These are phyloP conservation scores for Hebeloma cylindrosporum DNA, from an alignment of 768 basidiomycete genomes.

Conservation along the genomic window DNA sequence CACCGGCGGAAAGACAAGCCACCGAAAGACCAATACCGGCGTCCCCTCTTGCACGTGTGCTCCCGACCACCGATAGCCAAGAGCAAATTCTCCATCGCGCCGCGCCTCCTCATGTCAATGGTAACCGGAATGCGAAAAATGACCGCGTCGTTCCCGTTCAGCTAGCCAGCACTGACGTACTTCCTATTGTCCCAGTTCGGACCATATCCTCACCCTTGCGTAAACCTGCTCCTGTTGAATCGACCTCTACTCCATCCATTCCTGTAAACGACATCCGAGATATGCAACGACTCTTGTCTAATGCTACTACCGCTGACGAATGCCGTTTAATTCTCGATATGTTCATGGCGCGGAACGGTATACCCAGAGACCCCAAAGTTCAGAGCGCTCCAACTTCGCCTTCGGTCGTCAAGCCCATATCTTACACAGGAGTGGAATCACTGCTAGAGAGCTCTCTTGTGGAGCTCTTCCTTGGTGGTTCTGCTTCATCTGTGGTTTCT, in stretches of 20 bases:
- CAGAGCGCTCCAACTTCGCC: constrained; percentile 34
- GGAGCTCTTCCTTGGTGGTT: constrained; percentile 33
- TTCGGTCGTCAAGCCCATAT: constrained; percentile 28
- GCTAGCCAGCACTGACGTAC: constrained; percentile 15
- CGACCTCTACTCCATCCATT: constrained; percentile 19
- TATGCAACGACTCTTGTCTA: constrained; percentile 64
- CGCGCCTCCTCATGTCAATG: constrained; percentile 16
- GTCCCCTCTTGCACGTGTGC: constrained; percentile 11
- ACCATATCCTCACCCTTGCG: constrained; percentile 23
- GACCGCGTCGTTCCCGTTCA: constrained; percentile 9
- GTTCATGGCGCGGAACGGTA: constrained; percentile 67
- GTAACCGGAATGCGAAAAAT: constrained; percentile 14
- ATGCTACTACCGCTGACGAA: constrained; percentile 76
- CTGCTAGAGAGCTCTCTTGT: constrained; percentile 51
- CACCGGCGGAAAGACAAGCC: constrained; percentile 12
- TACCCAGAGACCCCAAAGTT: constrained; percentile 31
- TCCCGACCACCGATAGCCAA: constrained; percentile 11
- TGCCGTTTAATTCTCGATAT: constrained; percentile 84
- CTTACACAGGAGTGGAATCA: constrained; percentile 24
- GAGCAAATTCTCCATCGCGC: constrained; percentile 15
- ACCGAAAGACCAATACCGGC: constrained; percentile 19
- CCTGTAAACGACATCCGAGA: constrained; percentile 53
- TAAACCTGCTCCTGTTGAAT: constrained; percentile 23
- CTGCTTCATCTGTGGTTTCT: constrained; percentile 12
- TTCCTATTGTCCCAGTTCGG: constrained; percentile 19